A percentile compares a stretch with the other conserved stretches of the same genome.
These are phyloP conservation scores for Sonneratia caseolaris DNA, from an alignment of 345 rosid genomes.

Conservation along the genomic window DNA sequence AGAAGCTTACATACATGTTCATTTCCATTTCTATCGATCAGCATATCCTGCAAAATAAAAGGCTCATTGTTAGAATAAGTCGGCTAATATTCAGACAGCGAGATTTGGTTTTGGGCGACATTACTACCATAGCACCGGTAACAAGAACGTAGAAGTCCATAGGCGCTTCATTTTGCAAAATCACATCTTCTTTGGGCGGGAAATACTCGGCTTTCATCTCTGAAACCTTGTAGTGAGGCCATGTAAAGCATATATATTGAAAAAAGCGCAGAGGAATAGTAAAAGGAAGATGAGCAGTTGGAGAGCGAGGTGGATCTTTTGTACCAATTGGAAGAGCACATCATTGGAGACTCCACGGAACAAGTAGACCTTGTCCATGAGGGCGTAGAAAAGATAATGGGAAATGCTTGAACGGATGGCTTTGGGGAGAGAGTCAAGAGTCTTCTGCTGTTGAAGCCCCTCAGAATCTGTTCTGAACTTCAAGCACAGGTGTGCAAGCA, in stretches of 20 bases:
- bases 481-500: constrained; percentile 67
- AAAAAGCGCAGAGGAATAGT: background rate
- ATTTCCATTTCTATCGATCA: constrained; percentile 30
- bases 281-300: background rate
- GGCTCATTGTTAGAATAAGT: background rate
- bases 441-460: constrained; percentile 69
- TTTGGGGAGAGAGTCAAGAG: constrained; percentile 71
- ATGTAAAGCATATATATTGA: background rate
- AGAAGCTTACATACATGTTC: constrained; percentile 46
- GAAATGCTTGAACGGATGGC: constrained; percentile 67
- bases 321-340: constrained; percentile 69
- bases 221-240: constrained; percentile 34
- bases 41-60: constrained; percentile 38
- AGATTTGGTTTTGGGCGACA: background rate
- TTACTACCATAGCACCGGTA: constrained; percentile 54
- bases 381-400: constrained; percentile 59
- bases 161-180: constrained; percentile 77
- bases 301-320: background rate
- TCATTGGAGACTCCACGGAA: constrained; percentile 66
- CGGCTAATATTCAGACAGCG: background rate
- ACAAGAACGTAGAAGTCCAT: constrained; percentile 73
- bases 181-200: constrained; percentile 81
- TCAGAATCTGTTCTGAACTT: constrained; percentile 66
- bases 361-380: constrained; percentile 52
- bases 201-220: constrained; percentile 82